A percentile compares a stretch with the other conserved stretches of the same genome.
phyloP scores from a whole-genome alignment of 257 asterid species.

The Mentha longifolia region DNA sequence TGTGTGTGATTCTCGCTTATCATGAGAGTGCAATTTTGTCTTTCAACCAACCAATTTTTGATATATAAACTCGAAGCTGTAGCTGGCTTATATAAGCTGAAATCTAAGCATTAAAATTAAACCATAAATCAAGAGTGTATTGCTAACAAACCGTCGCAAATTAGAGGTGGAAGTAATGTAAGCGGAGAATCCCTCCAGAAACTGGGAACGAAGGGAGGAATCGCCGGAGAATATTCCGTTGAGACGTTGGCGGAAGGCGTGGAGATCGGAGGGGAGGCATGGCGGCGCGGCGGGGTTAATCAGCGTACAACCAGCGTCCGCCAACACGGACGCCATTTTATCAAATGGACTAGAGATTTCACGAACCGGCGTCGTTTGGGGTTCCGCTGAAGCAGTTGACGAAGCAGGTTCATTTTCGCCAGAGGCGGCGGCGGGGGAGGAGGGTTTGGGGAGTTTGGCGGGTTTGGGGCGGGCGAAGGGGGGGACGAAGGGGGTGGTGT shows the following conservation, averaged over 20 bases:
- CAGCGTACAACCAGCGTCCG: slow-evolving; percentile 80
- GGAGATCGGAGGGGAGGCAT: slow-evolving; percentile 66
- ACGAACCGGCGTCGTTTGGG: slow-evolving; percentile 23
- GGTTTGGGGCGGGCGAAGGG: slow-evolving; percentile 48
- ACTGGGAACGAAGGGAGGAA: slow-evolving; percentile 55
- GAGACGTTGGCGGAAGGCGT: slow-evolving; percentile 64
- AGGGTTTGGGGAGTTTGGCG: slow-evolving; percentile 47
- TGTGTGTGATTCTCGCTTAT: too few species aligned
- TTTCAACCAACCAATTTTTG: neutral
- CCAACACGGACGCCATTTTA: slow-evolving; percentile 61
- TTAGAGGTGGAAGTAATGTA: slow-evolving; percentile 53
- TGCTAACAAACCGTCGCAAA: slow-evolving; percentile 59
- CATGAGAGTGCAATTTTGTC: neutral
- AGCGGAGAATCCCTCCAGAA: slow-evolving; percentile 62
- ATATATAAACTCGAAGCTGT: neutral
- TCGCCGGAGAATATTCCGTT: slow-evolving; percentile 53
- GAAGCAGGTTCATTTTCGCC: slow-evolving; percentile 29
- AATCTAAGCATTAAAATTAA: neutral
- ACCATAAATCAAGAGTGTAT: slow-evolving; percentile 8
- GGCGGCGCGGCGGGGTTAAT: slow-evolving; percentile 68
- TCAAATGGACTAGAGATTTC: slow-evolving; percentile 29
- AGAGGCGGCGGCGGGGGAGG: slow-evolving; percentile 17
- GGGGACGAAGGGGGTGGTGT: slow-evolving; percentile 48
- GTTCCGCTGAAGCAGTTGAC: slow-evolving; percentile 30
- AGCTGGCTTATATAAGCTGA: neutral